These are phyloP conservation scores for Acephala macrosclerotiorum DNA, from an alignment of 2,329 filamentous ascomycete species.

Conservation along the genomic window DNA sequence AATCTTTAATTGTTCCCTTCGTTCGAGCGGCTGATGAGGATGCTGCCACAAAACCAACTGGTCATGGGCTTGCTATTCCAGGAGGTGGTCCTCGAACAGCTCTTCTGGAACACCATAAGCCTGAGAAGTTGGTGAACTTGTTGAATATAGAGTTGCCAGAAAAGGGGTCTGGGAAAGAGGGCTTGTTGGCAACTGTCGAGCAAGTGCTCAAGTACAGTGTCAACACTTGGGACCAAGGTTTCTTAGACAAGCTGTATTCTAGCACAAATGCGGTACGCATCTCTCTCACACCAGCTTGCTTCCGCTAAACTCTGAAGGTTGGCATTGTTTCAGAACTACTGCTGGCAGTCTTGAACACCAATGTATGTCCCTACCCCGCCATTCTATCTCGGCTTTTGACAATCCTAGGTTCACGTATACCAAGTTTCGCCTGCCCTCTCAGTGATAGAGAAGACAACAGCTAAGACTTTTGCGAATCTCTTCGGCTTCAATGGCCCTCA, in stretches of 20 bases:
- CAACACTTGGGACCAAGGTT: slow-evolving; percentile 98
- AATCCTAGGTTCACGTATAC: slow-evolving; percentile 79
- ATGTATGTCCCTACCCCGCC: slow-evolving; percentile 58
- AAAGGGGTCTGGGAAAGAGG: slow-evolving; percentile 70
- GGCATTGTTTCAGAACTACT: slow-evolving; percentile 87
- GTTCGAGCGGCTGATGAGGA: slow-evolving; percentile 73
- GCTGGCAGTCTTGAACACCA: slow-evolving; percentile 88
- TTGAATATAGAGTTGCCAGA: slow-evolving; percentile 66
- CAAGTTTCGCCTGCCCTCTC: slow-evolving; percentile 90
- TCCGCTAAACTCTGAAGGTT: slow-evolving; percentile 52
- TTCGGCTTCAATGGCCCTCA: slow-evolving; percentile 78
- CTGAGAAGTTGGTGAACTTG: slow-evolving; percentile 62
- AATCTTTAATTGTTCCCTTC: slow-evolving; percentile 73
- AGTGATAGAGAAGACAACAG: slow-evolving; percentile 85
- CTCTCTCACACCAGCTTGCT: slow-evolving; percentile 16
- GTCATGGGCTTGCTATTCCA: slow-evolving; percentile 53
- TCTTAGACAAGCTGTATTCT: slow-evolving; percentile 94
- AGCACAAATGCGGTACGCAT: slow-evolving; percentile 77
- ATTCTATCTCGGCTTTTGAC: neutral
- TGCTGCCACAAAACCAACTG: slow-evolving; percentile 60
- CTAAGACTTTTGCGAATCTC: slow-evolving; percentile 73
- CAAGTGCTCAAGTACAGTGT: slow-evolving; percentile 84
- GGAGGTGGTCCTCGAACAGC: slow-evolving; percentile 56
- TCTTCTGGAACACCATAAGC: slow-evolving; percentile 69
- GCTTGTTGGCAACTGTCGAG: slow-evolving; percentile 74